A percentile compares a stretch with the other conserved stretches of the same genome.
Conservation (phyloP, 2,329 filamentous ascomycete species). For the Alternaria gaisen region DNA sequence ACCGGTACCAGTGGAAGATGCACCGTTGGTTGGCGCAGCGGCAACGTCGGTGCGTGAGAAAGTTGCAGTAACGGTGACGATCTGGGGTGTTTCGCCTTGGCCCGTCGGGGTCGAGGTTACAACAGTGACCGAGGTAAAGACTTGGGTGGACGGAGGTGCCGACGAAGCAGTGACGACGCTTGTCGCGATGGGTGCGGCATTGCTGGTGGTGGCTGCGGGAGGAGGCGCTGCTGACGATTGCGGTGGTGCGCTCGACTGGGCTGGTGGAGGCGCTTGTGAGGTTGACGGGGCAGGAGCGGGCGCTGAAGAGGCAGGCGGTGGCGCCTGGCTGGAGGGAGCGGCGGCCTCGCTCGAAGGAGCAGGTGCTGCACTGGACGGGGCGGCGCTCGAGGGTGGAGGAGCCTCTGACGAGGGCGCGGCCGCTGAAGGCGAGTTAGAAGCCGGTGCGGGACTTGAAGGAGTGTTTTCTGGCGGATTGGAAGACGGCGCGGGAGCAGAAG, state of each 20-base stretch:
- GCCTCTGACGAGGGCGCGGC: slow-evolving; percentile 18
- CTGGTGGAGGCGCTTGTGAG: slow-evolving; percentile 21
- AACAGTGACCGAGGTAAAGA: slow-evolving; percentile 31
- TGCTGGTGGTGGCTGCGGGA: background rate
- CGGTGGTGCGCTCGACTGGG: slow-evolving; percentile 16
- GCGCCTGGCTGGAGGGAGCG: slow-evolving; percentile 12
- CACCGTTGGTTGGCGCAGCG: slow-evolving; percentile 14
- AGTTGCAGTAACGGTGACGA: slow-evolving; percentile 28
- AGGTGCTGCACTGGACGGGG: slow-evolving; percentile 25
- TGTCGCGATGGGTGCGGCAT: slow-evolving; percentile 18
- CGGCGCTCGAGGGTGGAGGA: slow-evolving; percentile 18
- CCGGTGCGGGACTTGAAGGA: slow-evolving; percentile 20
- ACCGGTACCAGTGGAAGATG: slow-evolving; percentile 9
- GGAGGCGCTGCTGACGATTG: slow-evolving; percentile 21
- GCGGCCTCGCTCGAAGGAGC: slow-evolving; percentile 29
- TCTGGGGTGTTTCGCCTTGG: slow-evolving; percentile 29
- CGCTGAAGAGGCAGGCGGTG: slow-evolving; percentile 9
- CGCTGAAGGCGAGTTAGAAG: slow-evolving; percentile 29
- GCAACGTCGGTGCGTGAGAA: slow-evolving; percentile 19
- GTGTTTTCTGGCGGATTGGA: slow-evolving; percentile 26
- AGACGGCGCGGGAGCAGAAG: slow-evolving; percentile 25
- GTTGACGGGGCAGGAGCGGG: slow-evolving; percentile 10
- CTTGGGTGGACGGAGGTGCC: slow-evolving; percentile 28
- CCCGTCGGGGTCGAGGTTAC: slow-evolving; percentile 32
- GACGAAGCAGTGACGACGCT: slow-evolving; percentile 37